Conservation (phyloP, 768 basidiomycete species). For the Boletus reticuloceps region DNA sequence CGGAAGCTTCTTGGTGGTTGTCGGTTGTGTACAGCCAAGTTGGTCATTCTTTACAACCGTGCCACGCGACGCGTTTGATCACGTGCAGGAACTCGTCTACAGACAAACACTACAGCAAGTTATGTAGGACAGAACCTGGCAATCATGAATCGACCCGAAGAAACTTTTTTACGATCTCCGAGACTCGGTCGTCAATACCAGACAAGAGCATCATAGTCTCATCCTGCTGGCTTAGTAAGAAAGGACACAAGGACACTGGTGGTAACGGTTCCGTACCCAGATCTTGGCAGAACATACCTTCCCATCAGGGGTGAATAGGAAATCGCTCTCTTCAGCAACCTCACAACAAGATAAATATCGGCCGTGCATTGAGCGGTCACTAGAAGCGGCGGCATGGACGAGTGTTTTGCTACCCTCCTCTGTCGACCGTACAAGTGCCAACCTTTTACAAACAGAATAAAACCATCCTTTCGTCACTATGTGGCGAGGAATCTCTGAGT, state of each 20-base stretch:
- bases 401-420: too few relatives aligned
- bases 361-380: conserved; percentile 26
- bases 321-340: conserved; percentile 32
- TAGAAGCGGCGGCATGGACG: too few relatives aligned
- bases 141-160: too few relatives aligned
- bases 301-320: conserved; percentile 27
- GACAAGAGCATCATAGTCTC: conserved; percentile 23
- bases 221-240: conserved; percentile 10
- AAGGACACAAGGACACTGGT: neutral
- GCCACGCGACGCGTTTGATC: conserved; percentile 31
- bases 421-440: too few relatives aligned
- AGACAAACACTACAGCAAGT: neutral
- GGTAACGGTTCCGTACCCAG: conserved; percentile 28
- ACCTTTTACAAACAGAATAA: too few relatives aligned
- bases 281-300: conserved; percentile 24
- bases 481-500: too few relatives aligned
- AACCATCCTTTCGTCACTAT: too few relatives aligned
- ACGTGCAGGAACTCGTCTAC: conserved; percentile 15
- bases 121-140: too few relatives aligned
- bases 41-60: conserved; percentile 9
- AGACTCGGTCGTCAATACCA: conserved; percentile 17
- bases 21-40: conserved; percentile 1
- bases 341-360: conserved; percentile 27
- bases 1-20: neutral
- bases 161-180: too few relatives aligned